These are phyloP conservation scores for Nannochloris sp. DNA, from an alignment of 139 green algal species.

Conservation along the genomic window DNA sequence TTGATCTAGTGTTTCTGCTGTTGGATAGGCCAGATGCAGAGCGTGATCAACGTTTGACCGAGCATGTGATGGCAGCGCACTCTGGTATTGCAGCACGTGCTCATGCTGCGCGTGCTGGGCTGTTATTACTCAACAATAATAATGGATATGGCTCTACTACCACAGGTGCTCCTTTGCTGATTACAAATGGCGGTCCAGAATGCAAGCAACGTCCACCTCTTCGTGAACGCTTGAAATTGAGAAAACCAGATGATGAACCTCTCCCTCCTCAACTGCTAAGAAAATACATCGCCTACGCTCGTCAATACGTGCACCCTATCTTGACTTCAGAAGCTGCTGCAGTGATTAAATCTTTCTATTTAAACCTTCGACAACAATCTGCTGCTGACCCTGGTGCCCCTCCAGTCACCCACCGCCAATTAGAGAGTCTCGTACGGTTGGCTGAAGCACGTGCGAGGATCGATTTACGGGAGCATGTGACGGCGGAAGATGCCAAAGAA, in stretches of 20 bases:
- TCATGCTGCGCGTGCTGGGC: conserved; percentile 24
- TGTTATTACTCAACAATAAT: conserved; percentile 27
- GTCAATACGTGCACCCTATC: conserved; percentile 61
- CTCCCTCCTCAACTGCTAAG: conserved; percentile 67
- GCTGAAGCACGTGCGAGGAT: conserved; percentile 75
- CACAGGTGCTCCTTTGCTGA: conserved; percentile 3
- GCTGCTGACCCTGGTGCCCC: conserved; percentile 6
- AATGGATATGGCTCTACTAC: not conserved
- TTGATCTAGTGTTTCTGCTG: conserved; percentile 94
- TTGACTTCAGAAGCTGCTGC: conserved; percentile 37
- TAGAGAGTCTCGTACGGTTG: conserved; percentile 88
- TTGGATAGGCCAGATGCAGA: conserved; percentile 73
- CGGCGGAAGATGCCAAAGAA: conserved; percentile 60
- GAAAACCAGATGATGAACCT: conserved; percentile 25
- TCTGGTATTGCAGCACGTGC: conserved; percentile 38
- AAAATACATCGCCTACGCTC: conserved; percentile 90
- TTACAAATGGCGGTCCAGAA: too few species aligned
- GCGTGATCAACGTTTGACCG: conserved; percentile 67
- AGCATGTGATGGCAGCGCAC: conserved; percentile 85
- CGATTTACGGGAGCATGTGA: conserved; percentile 74
- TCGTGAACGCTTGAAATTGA: conserved; percentile 11
- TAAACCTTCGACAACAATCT: conserved; percentile 15
- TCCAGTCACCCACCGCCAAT: conserved; percentile 59
- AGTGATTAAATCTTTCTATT: conserved; percentile 28
- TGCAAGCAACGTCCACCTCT: conserved; percentile 7